A percentile compares a stretch with the other conserved stretches of the same genome.
Evolutionary conservation across 139 green algal genomes (phyloP).

Genomic region (Spirogloea muscicola): DNA sequence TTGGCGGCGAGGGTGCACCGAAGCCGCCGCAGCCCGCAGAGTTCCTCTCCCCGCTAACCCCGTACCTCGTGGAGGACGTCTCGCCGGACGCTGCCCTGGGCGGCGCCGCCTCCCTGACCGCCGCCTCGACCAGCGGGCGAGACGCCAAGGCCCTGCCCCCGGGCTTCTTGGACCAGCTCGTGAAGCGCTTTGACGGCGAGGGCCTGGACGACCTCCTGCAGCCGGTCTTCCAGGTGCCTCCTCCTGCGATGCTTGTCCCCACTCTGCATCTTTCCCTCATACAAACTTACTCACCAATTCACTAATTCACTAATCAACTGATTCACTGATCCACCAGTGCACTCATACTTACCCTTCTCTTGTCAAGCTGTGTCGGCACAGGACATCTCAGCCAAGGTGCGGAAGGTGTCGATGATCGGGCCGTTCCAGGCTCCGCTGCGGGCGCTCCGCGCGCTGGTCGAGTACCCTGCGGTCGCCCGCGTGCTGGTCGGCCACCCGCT

Average conservation of each 20-base stretch:
- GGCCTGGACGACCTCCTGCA: constrained; percentile 63
- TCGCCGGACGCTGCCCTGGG: background rate
- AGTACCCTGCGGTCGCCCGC: constrained; percentile 55
- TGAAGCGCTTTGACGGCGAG: constrained; percentile 62
- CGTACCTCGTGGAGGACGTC: background rate
- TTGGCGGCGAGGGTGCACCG: too few species aligned
- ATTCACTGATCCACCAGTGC: background rate
- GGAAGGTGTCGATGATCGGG: constrained; percentile 61
- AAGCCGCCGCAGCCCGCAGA: constrained; percentile 39
- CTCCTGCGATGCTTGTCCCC: background rate
- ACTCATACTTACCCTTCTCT: background rate
- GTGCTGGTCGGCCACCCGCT: constrained; percentile 48
- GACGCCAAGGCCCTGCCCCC: constrained; percentile 54
- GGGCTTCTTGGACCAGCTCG: constrained; percentile 78
- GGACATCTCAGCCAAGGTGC: constrained; percentile 55
- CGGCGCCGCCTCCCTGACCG: background rate
- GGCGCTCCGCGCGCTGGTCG: constrained; percentile 55
- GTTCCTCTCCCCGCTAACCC: constrained; percentile 1
- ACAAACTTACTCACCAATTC: too few species aligned
- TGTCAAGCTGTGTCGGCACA: constrained; percentile 41
- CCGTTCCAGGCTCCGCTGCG: constrained; percentile 59
- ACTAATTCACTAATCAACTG: too few species aligned
- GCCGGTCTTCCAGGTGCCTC: constrained; percentile 49
- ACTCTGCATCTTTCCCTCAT: background rate
- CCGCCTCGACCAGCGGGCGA: background rate